These are phyloP conservation scores for Alloascoidea hylecoeti DNA, from an alignment of 805 yeast genomes.

Conservation along the genomic window DNA sequence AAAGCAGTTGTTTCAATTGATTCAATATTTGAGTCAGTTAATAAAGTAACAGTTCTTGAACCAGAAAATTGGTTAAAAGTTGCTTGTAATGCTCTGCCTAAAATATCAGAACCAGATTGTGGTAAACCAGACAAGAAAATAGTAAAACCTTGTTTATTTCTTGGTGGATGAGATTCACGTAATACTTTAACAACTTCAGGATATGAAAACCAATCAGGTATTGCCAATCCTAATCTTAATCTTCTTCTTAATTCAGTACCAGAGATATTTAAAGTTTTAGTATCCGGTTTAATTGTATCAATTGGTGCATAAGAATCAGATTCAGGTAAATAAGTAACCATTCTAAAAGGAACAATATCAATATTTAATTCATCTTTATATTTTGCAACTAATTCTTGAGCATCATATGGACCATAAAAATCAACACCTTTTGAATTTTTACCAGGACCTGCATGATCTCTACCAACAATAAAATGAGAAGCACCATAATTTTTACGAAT, in stretches of 20 bases:
- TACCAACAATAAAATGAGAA: constrained; percentile 92
- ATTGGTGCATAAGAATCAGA: constrained; percentile 92
- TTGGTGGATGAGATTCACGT: constrained; percentile 88
- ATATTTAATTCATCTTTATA: constrained; percentile 70
- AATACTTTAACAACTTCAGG: constrained; percentile 89
- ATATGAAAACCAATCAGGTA: constrained; percentile 95
- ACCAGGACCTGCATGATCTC: constrained; percentile 98
- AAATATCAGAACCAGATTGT: constrained; percentile 44
- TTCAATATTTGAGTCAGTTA: constrained; percentile 15
- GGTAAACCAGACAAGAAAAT: constrained; percentile 48
- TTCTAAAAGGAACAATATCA: constrained; percentile 89
- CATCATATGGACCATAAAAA: constrained; percentile 95
- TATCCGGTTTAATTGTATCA: constrained; percentile 72
- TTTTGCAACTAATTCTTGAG: constrained; percentile 75
- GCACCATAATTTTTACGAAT: constrained; percentile 95
- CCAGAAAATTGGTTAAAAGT: constrained; percentile 84
- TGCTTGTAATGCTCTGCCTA: constrained; percentile 76
- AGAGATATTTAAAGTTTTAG: constrained; percentile 78
- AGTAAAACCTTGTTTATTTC: constrained; percentile 80
- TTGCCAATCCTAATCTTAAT: constrained; percentile 71
- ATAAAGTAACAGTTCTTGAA: constrained; percentile 61
- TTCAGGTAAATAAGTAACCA: constrained; percentile 93
- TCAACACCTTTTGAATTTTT: constrained; percentile 77
- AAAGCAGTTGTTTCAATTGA: constrained; percentile 33
- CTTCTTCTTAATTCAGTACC: constrained; percentile 91